Evolutionary conservation across 2,329 filamentous ascomycete genomes (phyloP).

Genomic region (Metarhizium robertsii): DNA sequence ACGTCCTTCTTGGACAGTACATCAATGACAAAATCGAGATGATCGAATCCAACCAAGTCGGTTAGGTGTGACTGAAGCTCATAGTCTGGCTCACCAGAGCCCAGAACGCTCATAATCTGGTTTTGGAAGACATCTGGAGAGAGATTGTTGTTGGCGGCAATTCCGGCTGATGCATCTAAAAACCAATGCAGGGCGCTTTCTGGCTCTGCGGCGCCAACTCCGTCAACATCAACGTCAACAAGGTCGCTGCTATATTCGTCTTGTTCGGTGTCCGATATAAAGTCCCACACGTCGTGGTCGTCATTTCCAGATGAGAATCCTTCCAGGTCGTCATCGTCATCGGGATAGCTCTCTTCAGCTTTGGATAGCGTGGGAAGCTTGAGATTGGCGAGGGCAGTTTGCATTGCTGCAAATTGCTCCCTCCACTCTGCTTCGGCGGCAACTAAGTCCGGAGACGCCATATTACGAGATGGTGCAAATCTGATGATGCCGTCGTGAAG

Average conservation of each 20-base stretch:
- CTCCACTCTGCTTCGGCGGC: slow-evolving; percentile 63
- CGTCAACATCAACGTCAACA: slow-evolving; percentile 35
- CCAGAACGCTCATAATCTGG: slow-evolving; percentile 67
- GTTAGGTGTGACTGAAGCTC: slow-evolving; percentile 86
- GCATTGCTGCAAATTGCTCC: slow-evolving; percentile 77
- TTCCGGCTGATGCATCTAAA: slow-evolving; percentile 52
- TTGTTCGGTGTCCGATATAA: slow-evolving; percentile 67
- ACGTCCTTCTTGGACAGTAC: slow-evolving; percentile 69
- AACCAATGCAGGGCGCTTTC: slow-evolving; percentile 63
- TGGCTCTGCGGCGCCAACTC: slow-evolving; percentile 16
- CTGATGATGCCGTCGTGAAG: background rate
- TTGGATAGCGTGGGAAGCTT: slow-evolving; percentile 36
- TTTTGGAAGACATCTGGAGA: slow-evolving; percentile 61
- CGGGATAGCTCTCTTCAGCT: slow-evolving; percentile 33
- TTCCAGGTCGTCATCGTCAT: slow-evolving; percentile 56
- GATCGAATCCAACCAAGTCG: slow-evolving; percentile 86
- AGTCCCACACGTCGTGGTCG: slow-evolving; percentile 84
- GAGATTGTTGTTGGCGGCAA: slow-evolving; percentile 59
- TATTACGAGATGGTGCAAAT: slow-evolving; percentile 9
- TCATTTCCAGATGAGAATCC: slow-evolving; percentile 48
- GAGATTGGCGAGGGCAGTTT: slow-evolving; percentile 68
- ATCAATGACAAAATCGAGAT: slow-evolving; percentile 87
- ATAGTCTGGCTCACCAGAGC: slow-evolving; percentile 60
- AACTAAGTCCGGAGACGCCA: slow-evolving; percentile 25
- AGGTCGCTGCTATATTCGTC: slow-evolving; percentile 58